phyloP scores from a whole-genome alignment of 2,329 filamentous ascomycete species.

The Clarireedia hainanense region DNA sequence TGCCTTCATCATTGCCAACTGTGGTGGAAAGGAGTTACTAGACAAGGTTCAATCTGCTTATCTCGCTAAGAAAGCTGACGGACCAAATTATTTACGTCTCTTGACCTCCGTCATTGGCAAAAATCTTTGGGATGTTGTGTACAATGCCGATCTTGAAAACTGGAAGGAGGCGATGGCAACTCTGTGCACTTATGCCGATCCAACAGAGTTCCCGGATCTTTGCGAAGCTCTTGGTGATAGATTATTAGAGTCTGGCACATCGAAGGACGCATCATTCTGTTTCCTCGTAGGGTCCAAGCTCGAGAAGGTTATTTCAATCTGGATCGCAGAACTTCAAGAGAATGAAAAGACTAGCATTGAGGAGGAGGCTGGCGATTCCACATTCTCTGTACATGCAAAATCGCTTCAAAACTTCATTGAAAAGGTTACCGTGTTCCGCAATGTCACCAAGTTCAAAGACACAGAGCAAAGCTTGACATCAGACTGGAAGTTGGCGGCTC shows the following conservation, averaged over 20 bases:
- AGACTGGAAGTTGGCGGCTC: slow-evolving; percentile 78
- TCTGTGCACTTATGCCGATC: slow-evolving; percentile 89
- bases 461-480: slow-evolving; percentile 60
- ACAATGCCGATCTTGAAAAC: slow-evolving; percentile 85
- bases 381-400: slow-evolving; percentile 85
- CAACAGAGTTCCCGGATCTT: slow-evolving; percentile 84
- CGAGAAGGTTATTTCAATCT: slow-evolving; percentile 93
- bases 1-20: slow-evolving; percentile 97
- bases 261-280: slow-evolving; percentile 93
- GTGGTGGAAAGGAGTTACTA: slow-evolving; percentile 84
- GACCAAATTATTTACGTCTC: slow-evolving; percentile 86
- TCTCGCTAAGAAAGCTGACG: slow-evolving; percentile 70
- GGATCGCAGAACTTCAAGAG: slow-evolving; percentile 84
- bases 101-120: slow-evolving; percentile 89
- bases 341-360: slow-evolving; percentile 68
- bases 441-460: slow-evolving; percentile 88
- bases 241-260: slow-evolving; percentile 66
- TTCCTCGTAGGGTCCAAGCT: slow-evolving; percentile 93
- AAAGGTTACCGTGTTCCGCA: slow-evolving; percentile 94
- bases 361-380: slow-evolving; percentile 62
- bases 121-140: slow-evolving; percentile 96
- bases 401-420: slow-evolving; percentile 91
- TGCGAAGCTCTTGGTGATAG: slow-evolving; percentile 93
- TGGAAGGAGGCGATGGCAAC: slow-evolving; percentile 98
- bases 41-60: slow-evolving; percentile 92